A percentile compares a stretch with the other conserved stretches of the same genome.
These are phyloP conservation scores for Pisolithus sp. DNA, from an alignment of 768 basidiomycete genomes.

Conservation along the genomic window DNA sequence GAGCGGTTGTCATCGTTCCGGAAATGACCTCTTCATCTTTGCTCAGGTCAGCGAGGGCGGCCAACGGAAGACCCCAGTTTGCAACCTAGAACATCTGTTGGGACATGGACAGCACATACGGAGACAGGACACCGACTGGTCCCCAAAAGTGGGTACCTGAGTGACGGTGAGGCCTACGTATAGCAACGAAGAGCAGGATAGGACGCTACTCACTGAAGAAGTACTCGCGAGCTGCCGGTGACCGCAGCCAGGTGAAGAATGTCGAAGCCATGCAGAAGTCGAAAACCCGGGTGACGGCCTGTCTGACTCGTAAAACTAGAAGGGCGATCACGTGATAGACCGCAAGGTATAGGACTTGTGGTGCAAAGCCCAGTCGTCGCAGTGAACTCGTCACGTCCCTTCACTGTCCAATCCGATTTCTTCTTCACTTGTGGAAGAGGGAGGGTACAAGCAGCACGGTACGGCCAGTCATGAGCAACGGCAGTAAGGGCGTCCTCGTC, in stretches of 20 bases:
- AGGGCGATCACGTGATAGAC: slow-evolving; percentile 9
- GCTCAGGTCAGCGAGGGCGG: slow-evolving; percentile 82
- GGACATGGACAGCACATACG: slow-evolving; percentile 1
- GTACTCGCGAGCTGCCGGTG: slow-evolving; percentile 87
- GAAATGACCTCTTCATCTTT: slow-evolving; percentile 98
- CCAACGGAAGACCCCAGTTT: slow-evolving; percentile 97
- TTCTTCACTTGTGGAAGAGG: neutral
- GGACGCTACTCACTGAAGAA: slow-evolving; percentile 76
- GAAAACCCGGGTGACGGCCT: neutral
- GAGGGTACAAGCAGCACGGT: neutral
- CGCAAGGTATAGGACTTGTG: too few species aligned
- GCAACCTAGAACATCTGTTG: slow-evolving; percentile 57
- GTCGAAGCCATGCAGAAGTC: slow-evolving; percentile 61
- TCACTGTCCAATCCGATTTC: neutral
- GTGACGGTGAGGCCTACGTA: slow-evolving; percentile 11
- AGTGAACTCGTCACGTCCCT: neutral
- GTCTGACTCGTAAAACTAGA: neutral
- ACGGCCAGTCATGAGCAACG: slow-evolving; percentile 1
- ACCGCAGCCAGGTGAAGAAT: slow-evolving; percentile 85
- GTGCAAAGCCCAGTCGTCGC: too few species aligned
- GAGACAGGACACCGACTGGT: slow-evolving; percentile 55
- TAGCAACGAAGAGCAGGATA: slow-evolving; percentile 1
- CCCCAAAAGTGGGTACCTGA: slow-evolving; percentile 98
- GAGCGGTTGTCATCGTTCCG: slow-evolving; percentile 91
- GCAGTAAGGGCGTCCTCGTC: neutral